Evolutionary conservation across 176 grass and related monocot species (phyloP).

Genomic region (Secale cereale): DNA sequence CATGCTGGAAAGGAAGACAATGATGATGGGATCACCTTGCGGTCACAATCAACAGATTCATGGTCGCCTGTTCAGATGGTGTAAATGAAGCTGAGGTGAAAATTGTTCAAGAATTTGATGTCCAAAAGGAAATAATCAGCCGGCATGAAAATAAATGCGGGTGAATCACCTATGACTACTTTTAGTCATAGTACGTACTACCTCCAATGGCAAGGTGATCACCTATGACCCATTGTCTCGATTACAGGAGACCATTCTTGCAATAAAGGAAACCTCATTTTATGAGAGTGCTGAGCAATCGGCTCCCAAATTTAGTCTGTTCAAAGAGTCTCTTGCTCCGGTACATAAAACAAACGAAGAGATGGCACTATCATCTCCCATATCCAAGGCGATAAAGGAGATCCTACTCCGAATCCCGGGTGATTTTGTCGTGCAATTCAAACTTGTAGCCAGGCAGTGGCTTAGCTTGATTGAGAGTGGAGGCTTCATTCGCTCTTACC

Average conservation of each 20-base stretch:
- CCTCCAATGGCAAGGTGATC: conserved; percentile 4
- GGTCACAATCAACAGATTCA: too few relatives aligned
- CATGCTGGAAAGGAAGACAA: too few relatives aligned
- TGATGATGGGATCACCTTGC: too few relatives aligned
- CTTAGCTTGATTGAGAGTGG: background rate
- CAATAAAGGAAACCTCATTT: background rate
- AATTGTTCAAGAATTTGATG: too few relatives aligned
- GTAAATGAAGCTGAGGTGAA: too few relatives aligned
- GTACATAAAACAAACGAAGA: conserved; percentile 4
- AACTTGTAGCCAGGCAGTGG: background rate
- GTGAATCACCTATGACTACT: too few relatives aligned
- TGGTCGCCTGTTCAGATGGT: too few relatives aligned
- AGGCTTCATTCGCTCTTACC: background rate
- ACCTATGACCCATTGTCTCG: background rate
- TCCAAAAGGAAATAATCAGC: too few relatives aligned
- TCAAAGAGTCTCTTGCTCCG: background rate
- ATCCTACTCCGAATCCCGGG: background rate
- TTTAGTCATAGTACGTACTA: too few relatives aligned
- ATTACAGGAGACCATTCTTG: background rate
- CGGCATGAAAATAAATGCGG: too few relatives aligned
- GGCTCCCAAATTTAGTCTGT: background rate
- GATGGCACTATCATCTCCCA: background rate
- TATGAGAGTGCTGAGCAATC: background rate
- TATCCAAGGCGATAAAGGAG: background rate
- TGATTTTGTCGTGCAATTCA: background rate